Evolutionary conservation across 2,329 filamentous ascomycete species (phyloP).

Genomic region (Paramyrothecium sp.): DNA sequence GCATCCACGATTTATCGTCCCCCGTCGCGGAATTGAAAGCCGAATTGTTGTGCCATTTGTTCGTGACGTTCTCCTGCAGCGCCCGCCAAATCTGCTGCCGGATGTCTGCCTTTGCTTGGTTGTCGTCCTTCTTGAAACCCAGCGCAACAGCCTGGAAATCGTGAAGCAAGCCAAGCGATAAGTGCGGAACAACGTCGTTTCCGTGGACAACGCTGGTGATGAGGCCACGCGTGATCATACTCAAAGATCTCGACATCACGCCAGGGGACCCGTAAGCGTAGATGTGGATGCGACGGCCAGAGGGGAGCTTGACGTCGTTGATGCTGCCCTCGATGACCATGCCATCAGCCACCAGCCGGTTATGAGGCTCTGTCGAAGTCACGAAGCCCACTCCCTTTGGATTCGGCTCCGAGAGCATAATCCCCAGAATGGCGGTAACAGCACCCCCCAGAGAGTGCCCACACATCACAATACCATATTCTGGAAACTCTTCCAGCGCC

Average conservation of each 20-base stretch:
- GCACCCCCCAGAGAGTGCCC: conserved; percentile 69
- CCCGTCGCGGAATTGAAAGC: conserved; percentile 30
- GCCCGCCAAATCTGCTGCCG: conserved; percentile 64
- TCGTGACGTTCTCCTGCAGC: conserved; percentile 59
- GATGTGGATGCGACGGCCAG: conserved; percentile 71
- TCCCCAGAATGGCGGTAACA: conserved; percentile 67
- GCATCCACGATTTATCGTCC: conserved; percentile 68
- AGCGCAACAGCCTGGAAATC: conserved; percentile 72
- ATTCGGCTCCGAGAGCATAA: conserved; percentile 67
- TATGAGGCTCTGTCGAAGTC: conserved; percentile 52
- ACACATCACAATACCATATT: conserved; percentile 69
- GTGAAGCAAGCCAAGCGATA: conserved; percentile 72
- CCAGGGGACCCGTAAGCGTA: conserved; percentile 77
- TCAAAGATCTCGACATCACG: conserved; percentile 68
- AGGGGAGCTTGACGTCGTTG: conserved; percentile 53
- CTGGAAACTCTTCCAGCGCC: conserved; percentile 63
- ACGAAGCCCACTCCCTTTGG: conserved; percentile 57
- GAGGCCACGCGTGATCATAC: conserved; percentile 68
- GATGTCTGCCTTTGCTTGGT: conserved; percentile 65
- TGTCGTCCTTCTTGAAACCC: conserved; percentile 71
- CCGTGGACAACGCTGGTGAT: conserved; percentile 75
- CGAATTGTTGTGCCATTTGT: conserved; percentile 57
- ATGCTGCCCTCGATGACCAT: conserved; percentile 20
- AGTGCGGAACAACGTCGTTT: conserved; percentile 69
- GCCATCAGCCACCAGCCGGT: conserved; percentile 33